These are phyloP conservation scores for Trapa bicornis DNA, from an alignment of 345 rosid genomes.

Conservation along the genomic window DNA sequence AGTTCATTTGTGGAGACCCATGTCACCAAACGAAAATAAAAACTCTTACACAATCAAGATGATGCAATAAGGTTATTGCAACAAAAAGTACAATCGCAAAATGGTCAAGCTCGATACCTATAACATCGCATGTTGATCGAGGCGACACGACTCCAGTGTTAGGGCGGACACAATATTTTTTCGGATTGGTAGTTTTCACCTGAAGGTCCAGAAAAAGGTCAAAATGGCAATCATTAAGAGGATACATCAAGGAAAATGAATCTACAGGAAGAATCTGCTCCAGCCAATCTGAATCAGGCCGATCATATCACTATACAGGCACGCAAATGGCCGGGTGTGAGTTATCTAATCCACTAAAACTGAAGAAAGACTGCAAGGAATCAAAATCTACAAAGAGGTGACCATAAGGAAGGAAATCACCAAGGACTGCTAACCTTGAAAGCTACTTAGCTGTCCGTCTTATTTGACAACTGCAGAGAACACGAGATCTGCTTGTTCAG, in stretches of 20 bases:
- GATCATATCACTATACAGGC: no score
- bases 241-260: not conserved
- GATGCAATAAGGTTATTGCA: not conserved
- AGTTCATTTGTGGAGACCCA: constrained; percentile 37
- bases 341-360: not conserved
- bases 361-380: not conserved
- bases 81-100: not conserved
- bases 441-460: constrained; percentile 53
- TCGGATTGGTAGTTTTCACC: constrained; percentile 83
- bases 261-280: not conserved
- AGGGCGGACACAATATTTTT: constrained; percentile 76
- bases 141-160: constrained; percentile 67
- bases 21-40: not conserved
- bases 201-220: constrained; percentile 10
- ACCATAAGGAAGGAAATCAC: not conserved
- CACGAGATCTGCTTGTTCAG: constrained; percentile 85
- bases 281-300: not conserved
- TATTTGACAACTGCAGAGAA: constrained; percentile 60
- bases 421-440: constrained; percentile 42
- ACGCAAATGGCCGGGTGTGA: no score
- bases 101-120: constrained; percentile 23
- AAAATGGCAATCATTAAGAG: not conserved
- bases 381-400: not conserved
- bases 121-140: constrained; percentile 50
- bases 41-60: not conserved